A percentile compares a stretch with the other conserved stretches of the same genome.
Evolutionary conservation across 1,284 basidiomycete species (phyloP).

Genomic region (Coniophora puteana): DNA sequence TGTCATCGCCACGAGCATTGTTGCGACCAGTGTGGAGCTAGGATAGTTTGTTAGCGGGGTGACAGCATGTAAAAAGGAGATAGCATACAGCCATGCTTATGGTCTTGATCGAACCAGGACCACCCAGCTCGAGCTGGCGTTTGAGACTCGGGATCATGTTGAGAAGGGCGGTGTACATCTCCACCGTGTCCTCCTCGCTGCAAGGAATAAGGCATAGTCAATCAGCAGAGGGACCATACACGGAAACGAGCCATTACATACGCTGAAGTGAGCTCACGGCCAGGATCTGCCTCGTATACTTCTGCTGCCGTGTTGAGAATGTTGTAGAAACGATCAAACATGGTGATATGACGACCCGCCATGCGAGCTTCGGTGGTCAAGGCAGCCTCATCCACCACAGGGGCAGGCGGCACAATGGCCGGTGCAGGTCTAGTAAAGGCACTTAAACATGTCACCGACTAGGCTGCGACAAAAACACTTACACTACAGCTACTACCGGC

Average conservation of each 20-base stretch:
- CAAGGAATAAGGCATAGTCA: neutral
- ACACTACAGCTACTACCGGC: neutral
- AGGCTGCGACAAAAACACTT: neutral
- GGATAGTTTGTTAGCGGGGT: neutral
- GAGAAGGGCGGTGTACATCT: neutral
- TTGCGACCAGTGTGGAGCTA: slow-evolving; percentile 4
- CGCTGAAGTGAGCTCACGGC: neutral
- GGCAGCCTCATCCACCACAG: neutral
- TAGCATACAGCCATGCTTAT: neutral
- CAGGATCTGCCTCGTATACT: neutral
- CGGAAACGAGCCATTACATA: no score
- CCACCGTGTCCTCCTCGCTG: neutral
- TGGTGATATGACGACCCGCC: neutral
- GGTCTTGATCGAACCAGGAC: neutral
- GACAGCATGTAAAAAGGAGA: neutral
- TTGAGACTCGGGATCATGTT: neutral
- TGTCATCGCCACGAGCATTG: slow-evolving; percentile 16
- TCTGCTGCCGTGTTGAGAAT: neutral
- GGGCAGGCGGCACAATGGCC: neutral
- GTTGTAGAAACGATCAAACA: neutral
- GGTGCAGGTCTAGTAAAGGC: neutral
- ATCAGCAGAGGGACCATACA: neutral
- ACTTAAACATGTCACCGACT: neutral
- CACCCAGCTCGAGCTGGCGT: neutral
- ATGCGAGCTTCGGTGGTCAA: neutral